Conservation (phyloP, 306 rosid species). For the barrel medic (Medicago truncatula) region DNA sequence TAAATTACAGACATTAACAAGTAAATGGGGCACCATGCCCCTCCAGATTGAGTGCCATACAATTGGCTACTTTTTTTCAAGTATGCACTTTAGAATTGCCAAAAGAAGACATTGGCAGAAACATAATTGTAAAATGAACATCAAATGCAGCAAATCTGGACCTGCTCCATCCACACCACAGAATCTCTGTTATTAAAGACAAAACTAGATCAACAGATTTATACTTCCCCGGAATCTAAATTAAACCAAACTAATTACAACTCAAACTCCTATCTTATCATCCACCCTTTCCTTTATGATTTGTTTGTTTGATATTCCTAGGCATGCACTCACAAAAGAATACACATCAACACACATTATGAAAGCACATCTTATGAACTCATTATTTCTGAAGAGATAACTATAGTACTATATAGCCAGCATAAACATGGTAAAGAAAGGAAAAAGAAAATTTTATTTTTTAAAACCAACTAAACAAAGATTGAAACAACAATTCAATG, state of each 20-base stretch:
- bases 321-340: not conserved
- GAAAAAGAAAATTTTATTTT: not conserved
- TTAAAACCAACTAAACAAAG: constrained; percentile 26
- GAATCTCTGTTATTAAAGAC: not conserved
- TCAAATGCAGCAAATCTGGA: constrained; percentile 4
- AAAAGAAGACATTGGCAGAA: not conserved
- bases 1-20: not conserved
- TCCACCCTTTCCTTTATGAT: not conserved
- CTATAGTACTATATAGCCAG: not conserved
- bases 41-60: not conserved
- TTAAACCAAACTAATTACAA: constrained; percentile 17
- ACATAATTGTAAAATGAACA: not conserved
- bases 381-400: constrained; percentile 5
- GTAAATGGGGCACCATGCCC: constrained; percentile 17
- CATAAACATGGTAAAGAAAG: constrained; percentile 15
- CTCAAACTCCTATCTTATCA: constrained; percentile 18
- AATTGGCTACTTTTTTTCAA: constrained; percentile 9
- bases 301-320: not conserved
- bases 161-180: constrained; percentile 8
- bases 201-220: constrained; percentile 25
- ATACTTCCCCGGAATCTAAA: not conserved
- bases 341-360: not conserved
- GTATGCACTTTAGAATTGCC: constrained; percentile 4
- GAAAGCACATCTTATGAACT: constrained; percentile 1
- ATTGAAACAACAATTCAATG: constrained; percentile 17